Base-by-base conservation (phyloP, 139 green algal species). In the Ostreobium quekettii region DNA sequence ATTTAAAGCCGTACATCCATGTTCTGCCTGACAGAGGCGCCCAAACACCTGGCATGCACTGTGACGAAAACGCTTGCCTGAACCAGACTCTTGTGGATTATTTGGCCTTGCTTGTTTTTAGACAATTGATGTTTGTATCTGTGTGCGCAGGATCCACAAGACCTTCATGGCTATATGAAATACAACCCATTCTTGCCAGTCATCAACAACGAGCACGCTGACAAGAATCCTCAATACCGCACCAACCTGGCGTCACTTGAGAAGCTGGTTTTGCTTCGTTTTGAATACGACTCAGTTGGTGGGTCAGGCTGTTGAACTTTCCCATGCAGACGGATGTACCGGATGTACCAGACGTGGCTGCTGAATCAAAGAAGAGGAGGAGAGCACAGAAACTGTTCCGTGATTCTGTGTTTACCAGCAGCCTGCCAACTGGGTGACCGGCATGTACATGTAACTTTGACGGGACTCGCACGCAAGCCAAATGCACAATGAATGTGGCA, bases 201-300 rank as follows among this genome's bases (percentile, higher is more conserved):
- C 79, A 84, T 95, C 75, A 96, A 96, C 78, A 93, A 93, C 64
- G 90, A 96, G 68, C 56, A 70, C 1, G 35, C 56, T 4, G 36
- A 22, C 0, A 87, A 87, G 71, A 82, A 84, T 47, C 3, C 35
- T 28, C 59, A 74, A 30, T 95, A 96, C 69, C 73, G 66, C 2
- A 67, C 75, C 15, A 94, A 95, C 72, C 71, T 96, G 38, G 72
- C 74, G 1, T 71, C 71, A 4, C 75, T 96, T 70, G 66, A 87
- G 15, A 73, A 76, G 6, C 70, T 96, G 24, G 83, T 95, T 49
- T 73, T 96, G 47, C 79, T 84, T 46, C 77, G 81, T n/a, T 96
- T 95, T 67, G 56, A 79, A 0, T 39, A 90, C 0, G 90, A 96
- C 70, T 69, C 73, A n/a, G 92, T 78, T 33, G 87, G 85, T 80